These are phyloP conservation scores for Colletotrichum tropicale DNA, from an alignment of 2,329 filamentous ascomycete species.

Conservation along the genomic window DNA sequence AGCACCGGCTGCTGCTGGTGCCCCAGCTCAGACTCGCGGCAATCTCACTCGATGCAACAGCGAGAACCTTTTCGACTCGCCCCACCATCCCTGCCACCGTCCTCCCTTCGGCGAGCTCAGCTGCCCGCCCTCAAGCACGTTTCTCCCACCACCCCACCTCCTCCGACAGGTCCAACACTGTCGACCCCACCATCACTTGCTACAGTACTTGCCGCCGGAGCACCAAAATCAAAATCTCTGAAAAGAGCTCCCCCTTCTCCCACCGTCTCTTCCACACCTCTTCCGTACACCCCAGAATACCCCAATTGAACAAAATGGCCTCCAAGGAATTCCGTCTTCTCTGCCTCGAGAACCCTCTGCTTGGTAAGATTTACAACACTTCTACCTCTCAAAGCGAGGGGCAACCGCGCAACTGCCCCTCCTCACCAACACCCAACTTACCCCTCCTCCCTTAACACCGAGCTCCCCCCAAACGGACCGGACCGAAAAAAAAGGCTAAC, in stretches of 20 bases:
- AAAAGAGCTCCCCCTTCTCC: constrained; percentile 1
- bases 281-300: constrained; percentile 18
- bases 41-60: constrained; percentile 4
- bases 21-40: background rate
- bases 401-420: background rate
- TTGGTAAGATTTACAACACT: constrained; percentile 64
- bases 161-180: background rate
- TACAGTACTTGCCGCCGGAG: constrained; percentile 27
- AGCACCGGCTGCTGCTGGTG: background rate
- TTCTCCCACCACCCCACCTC: constrained; percentile 20
- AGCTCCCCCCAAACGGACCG: background rate
- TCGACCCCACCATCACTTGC: constrained; percentile 30
- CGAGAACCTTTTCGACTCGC: constrained; percentile 9
- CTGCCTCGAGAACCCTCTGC: constrained; percentile 95
- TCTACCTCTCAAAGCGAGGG: background rate
- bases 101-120: background rate
- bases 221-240: constrained; percentile 30
- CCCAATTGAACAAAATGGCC: constrained; percentile 63
- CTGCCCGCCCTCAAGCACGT: constrained; percentile 7
- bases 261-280: constrained; percentile 7
- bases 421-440: background rate
- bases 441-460: constrained; percentile 15
- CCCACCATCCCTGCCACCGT: constrained; percentile 8
- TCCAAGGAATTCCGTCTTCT: constrained; percentile 87
- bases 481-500: background rate